A percentile compares a stretch with the other conserved stretches of the same genome.
Evolutionary conservation across 257 asterid genomes (phyloP).

Genomic region (Anisodus tanguticus): DNA sequence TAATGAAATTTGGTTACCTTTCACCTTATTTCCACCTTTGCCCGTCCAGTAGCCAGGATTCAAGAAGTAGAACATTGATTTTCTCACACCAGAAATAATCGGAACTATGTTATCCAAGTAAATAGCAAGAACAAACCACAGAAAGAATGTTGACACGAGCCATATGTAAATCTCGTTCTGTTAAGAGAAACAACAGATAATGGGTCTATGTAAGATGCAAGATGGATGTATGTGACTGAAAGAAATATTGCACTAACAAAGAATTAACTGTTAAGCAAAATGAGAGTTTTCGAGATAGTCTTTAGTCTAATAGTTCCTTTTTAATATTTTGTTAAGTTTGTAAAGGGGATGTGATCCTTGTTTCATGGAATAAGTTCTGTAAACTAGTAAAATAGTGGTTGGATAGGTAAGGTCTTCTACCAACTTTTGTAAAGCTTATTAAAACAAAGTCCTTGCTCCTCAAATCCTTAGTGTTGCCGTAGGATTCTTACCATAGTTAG

Average conservation of each 20-base stretch:
- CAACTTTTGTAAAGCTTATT: not conserved
- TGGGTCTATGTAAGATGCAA: constrained; percentile 13
- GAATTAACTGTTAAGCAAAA: not conserved
- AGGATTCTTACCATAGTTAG: constrained; percentile 61
- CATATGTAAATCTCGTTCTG: constrained; percentile 80
- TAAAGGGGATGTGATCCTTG: not conserved
- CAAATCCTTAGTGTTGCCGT: not conserved
- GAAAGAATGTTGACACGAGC: constrained; percentile 64
- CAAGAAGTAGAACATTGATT: constrained; percentile 70
- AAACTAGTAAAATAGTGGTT: not conserved
- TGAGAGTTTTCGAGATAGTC: not conserved
- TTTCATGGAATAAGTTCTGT: constrained; percentile 1
- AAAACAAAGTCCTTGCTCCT: not conserved
- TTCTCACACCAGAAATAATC: constrained; percentile 85
- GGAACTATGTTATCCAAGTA: constrained; percentile 89
- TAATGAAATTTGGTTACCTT: constrained; percentile 54
- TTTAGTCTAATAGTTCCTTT: not conserved
- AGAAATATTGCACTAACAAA: constrained; percentile 20
- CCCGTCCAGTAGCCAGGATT: constrained; percentile 95
- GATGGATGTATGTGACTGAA: constrained; percentile 15
- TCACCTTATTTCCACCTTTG: constrained; percentile 74
- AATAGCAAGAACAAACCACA: constrained; percentile 84
- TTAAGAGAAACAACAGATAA: constrained; percentile 31
- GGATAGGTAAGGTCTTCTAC: not conserved
- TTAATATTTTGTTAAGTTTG: not conserved